Percentiles rank a stretch among this genome's conserved stretches.
These are phyloP conservation scores for Cystobasidium onofrii DNA, from an alignment of 768 basidiomycete genomes.

Conservation along the genomic window DNA sequence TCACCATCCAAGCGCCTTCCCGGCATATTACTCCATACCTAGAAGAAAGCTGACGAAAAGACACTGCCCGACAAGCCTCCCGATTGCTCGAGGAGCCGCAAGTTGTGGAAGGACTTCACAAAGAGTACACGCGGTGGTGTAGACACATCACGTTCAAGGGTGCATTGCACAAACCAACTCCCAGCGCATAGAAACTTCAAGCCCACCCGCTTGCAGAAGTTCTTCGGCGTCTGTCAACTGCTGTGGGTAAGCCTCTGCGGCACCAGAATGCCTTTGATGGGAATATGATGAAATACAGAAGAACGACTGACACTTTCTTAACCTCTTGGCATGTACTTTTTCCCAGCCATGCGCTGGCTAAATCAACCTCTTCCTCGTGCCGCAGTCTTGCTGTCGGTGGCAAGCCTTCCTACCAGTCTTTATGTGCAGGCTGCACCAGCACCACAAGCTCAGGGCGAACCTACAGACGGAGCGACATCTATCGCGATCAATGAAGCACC, in stretches of 20 bases:
- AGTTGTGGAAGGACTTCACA: background rate
- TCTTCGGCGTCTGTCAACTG: background rate
- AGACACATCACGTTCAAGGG: background rate
- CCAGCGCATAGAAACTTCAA: background rate
- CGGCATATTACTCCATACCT: background rate
- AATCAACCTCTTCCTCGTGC: background rate
- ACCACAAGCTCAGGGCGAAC: conserved; percentile 1
- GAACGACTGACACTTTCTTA: background rate
- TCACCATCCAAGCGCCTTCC: background rate
- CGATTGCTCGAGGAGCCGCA: background rate
- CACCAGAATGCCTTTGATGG: too few relatives aligned
- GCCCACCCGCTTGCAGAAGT: background rate
- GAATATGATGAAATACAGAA: background rate
- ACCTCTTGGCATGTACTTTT: background rate
- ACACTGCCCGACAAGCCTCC: background rate
- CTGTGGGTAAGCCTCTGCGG: background rate
- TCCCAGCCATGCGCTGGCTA: background rate
- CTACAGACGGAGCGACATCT: conserved; percentile 2
- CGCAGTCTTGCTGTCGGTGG: background rate
- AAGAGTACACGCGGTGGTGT: background rate
- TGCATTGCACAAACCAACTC: background rate
- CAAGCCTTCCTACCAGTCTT: background rate
- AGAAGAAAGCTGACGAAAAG: background rate
- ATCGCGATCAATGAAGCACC: background rate
- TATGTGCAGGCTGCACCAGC: background rate